Evolutionary conservation across 805 yeast genomes (phyloP), one percentile per base, ranked within the genome.

Genomic region (Ascoidea rubescens): DNA sequence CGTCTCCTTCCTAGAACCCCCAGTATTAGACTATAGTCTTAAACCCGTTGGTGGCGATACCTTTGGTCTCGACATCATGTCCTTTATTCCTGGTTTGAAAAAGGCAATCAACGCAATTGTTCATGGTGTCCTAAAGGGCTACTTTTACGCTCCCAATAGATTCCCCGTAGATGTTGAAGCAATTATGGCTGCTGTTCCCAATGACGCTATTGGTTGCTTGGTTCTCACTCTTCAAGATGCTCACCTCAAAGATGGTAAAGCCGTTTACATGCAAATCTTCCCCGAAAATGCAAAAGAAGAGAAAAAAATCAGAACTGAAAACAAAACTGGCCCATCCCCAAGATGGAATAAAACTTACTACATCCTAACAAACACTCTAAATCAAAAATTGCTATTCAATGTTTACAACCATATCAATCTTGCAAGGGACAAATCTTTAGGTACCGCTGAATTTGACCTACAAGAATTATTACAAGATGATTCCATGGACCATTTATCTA

Each of bases 31-130:
- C 62, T 86, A 84, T 64, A 83, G 80, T 21, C 75, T 86, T 71
- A 86, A 86, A 63, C 95, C 95, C 7, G 84, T 86, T 51, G 93
- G 93, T 64, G 93, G 95, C 68, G 91, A 86, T 63, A 82, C 90
- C n/a, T 74, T 86, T 55, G 95, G 95, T 55, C 62, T 86, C 47
- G 95, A 86, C 68, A 77, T 86, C 58, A 86, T 86, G 95, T 80
- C 90, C 2, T 73, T 85, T 59, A 75, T 86, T 57, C 95, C 95
- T 4, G 93, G 93, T 56, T 76, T 86, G 62, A 75, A 87, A 30
- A 71, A 80, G 2, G 80, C 85, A 61, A 89, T 86, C 51, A 84
- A 82, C 56, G 72, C 75, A 28, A 72, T 82, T 64, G 79, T 86
- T 61, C 84, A 86, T 65, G 68, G 85, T 49, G 82, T 70, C 57